These are phyloP conservation scores for Pseudogymnoascus sp. DNA, from an alignment of 2,329 filamentous ascomycete species.

Conservation along the genomic window DNA sequence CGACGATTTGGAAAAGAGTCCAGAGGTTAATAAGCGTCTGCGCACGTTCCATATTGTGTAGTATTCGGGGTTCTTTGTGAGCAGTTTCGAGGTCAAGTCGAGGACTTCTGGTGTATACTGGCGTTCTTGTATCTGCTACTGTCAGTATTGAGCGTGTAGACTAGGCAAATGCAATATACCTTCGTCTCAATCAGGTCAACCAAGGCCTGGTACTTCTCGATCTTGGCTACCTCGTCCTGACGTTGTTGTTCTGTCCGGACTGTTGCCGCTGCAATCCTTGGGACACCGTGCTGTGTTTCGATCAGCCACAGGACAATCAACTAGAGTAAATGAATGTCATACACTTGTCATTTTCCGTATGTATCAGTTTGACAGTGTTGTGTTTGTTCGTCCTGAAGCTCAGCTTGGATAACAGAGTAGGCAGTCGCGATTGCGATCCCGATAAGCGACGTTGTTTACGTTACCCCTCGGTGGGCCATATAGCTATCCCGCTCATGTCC, in stretches of 20 bases:
- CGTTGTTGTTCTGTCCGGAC: constrained; percentile 61
- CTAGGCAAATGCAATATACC: constrained; percentile 33
- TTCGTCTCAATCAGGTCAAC: constrained; percentile 59
- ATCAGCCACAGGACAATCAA: constrained; percentile 22
- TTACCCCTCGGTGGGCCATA: constrained; percentile 1
- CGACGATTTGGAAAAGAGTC: constrained; percentile 45
- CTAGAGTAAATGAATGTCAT: constrained; percentile 18
- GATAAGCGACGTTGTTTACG: constrained; percentile 5
- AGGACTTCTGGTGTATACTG: constrained; percentile 44
- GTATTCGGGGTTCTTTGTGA: constrained; percentile 75
- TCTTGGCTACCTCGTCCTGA: constrained; percentile 64
- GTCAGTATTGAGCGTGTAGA: constrained; percentile 13
- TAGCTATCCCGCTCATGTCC: neutral
- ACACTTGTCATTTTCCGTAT: constrained; percentile 29
- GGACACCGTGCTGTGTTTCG: constrained; percentile 65
- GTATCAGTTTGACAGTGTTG: neutral
- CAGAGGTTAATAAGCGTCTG: constrained; percentile 49
- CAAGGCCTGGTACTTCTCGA: constrained; percentile 64
- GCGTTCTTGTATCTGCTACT: constrained; percentile 22
- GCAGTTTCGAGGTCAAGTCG: constrained; percentile 60
- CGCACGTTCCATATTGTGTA: constrained; percentile 89
- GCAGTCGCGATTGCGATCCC: constrained; percentile 7
- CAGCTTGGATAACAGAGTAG: constrained; percentile 4
- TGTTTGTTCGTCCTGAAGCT: neutral
- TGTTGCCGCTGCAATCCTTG: constrained; percentile 52